phyloP scores from a whole-genome alignment of 2,329 filamentous ascomycete species.

The Aspergillus cejpii region DNA sequence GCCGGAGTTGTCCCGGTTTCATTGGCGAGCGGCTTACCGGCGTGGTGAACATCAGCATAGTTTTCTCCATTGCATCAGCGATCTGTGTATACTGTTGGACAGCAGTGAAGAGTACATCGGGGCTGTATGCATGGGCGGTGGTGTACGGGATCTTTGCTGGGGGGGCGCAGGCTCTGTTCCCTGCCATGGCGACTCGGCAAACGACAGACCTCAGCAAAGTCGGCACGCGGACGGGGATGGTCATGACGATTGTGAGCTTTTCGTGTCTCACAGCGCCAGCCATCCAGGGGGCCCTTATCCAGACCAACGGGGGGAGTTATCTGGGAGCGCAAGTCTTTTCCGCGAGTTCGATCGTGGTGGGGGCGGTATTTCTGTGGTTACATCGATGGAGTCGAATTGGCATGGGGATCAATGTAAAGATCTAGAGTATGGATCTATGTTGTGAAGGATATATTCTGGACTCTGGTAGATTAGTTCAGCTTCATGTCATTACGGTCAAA shows the following conservation, averaged over 20 bases:
- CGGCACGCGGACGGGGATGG: conserved; percentile 13
- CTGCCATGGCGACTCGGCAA: conserved; percentile 5
- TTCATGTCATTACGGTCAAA: too few species aligned
- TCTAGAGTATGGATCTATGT: too few species aligned
- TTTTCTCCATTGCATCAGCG: conserved; percentile 43
- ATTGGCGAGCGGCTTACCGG: conserved; percentile 51
- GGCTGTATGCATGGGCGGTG: conserved; percentile 41
- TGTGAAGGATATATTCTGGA: too few species aligned
- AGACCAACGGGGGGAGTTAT: conserved; percentile 5
- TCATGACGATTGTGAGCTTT: conserved; percentile 10
- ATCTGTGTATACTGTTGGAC: conserved; percentile 53
- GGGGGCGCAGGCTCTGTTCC: conserved; percentile 11
- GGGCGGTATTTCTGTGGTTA: conserved; percentile 1
- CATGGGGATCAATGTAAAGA: too few species aligned
- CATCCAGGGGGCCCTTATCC: conserved; percentile 11
- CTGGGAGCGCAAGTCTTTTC: conserved; percentile 11
- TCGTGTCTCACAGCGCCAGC: conserved; percentile 12
- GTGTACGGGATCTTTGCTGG: conserved; percentile 34
- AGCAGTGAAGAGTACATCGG: conserved; percentile 38
- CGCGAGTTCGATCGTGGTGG: conserved; percentile 2
- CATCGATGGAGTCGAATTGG: conserved; percentile 1
- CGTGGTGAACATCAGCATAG: conserved; percentile 52
- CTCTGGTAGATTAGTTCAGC: too few species aligned
- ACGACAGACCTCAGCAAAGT: conserved; percentile 7
- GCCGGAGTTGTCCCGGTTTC: conserved; percentile 49